phyloP scores from a whole-genome alignment of 208 protist species.

The Trypanosoma congolense region DNA sequence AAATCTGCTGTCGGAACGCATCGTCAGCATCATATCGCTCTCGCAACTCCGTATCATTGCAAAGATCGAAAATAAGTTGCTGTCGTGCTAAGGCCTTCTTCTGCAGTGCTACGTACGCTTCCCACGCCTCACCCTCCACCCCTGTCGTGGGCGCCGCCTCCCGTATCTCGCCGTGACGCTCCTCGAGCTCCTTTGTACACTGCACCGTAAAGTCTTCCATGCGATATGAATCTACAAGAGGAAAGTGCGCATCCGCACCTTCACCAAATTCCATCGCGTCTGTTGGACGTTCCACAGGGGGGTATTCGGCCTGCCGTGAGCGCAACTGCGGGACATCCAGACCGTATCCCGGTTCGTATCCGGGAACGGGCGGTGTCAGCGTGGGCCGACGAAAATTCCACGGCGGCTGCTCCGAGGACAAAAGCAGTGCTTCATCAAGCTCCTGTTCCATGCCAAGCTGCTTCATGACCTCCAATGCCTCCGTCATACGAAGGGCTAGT shows the following conservation, averaged over 20 bases:
- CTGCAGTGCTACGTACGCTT: slow-evolving; percentile 79
- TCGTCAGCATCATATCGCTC: slow-evolving; percentile 49
- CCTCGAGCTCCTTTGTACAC: slow-evolving; percentile 36
- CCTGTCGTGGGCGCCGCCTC: slow-evolving; percentile 68
- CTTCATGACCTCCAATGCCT: slow-evolving; percentile 62
- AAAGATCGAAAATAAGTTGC: slow-evolving; percentile 74
- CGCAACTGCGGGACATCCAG: slow-evolving; percentile 83
- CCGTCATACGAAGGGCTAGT: slow-evolving; percentile 52
- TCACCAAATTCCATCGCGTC: slow-evolving; percentile 47
- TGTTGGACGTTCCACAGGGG: slow-evolving; percentile 42
- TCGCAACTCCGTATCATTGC: slow-evolving; percentile 52
- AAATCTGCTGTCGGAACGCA: slow-evolving; percentile 46
- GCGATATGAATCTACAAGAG: slow-evolving; percentile 53
- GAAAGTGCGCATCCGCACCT: slow-evolving; percentile 31
- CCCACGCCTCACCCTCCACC: slow-evolving; percentile 80
- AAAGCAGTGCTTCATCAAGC: slow-evolving; percentile 63
- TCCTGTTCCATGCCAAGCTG: slow-evolving; percentile 36
- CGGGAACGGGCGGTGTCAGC: slow-evolving; percentile 67
- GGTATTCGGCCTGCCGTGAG: slow-evolving; percentile 73
- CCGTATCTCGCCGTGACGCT: slow-evolving; percentile 56
- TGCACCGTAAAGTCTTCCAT: slow-evolving; percentile 53
- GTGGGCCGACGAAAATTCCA: slow-evolving; percentile 59
- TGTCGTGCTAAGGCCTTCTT: slow-evolving; percentile 75
- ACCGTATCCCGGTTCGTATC: slow-evolving; percentile 84
- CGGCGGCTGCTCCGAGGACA: slow-evolving; percentile 75